Percentiles rank a stretch among this genome's conserved stretches.
Conservation (phyloP, 257 asterid species). For the Haberlea rhodopensis region DNA sequence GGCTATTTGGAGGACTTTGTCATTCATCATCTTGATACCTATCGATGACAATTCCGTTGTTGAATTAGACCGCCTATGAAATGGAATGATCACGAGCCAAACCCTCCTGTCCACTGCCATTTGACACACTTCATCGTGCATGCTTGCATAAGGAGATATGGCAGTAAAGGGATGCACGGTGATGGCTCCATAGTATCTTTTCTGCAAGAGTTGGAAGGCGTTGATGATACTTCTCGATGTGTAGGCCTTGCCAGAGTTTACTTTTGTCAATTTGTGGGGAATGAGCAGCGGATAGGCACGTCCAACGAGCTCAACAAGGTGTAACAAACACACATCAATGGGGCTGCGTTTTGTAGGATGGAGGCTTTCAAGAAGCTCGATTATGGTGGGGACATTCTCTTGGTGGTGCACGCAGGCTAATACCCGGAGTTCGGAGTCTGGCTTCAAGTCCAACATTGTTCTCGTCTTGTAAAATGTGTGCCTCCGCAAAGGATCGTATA, state of each 20-base stretch:
- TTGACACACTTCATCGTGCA: constrained; percentile 36
- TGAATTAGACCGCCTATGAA: constrained; percentile 23
- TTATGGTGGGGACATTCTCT: constrained; percentile 29
- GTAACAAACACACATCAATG: constrained; percentile 28
- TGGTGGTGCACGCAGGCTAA: constrained; percentile 38
- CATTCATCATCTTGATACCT: constrained; percentile 27
- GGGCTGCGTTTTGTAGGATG: constrained; percentile 30
- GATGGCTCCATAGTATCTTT: constrained; percentile 21
- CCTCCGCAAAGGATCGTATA: constrained; percentile 33
- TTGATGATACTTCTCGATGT: constrained; percentile 33
- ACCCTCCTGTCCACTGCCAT: constrained; percentile 31
- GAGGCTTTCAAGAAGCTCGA: constrained; percentile 35
- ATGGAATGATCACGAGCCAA: constrained; percentile 33
- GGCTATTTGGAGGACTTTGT: constrained; percentile 25
- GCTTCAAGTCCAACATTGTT: constrained; percentile 28
- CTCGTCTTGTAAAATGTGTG: constrained; percentile 25
- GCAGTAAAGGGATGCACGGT: constrained; percentile 32
- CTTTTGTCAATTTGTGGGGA: constrained; percentile 32
- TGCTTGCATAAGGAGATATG: constrained; percentile 30
- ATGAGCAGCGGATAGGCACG: constrained; percentile 38
- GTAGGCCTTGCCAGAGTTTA: constrained; percentile 20
- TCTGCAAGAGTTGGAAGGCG: constrained; percentile 33
- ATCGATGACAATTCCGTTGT: constrained; percentile 1
- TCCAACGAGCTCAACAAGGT: constrained; percentile 36
- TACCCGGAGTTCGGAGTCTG: constrained; percentile 30